These are phyloP conservation scores for Lactifluus piperatus DNA, from an alignment of 768 basidiomycete species.

Conservation along the genomic window DNA sequence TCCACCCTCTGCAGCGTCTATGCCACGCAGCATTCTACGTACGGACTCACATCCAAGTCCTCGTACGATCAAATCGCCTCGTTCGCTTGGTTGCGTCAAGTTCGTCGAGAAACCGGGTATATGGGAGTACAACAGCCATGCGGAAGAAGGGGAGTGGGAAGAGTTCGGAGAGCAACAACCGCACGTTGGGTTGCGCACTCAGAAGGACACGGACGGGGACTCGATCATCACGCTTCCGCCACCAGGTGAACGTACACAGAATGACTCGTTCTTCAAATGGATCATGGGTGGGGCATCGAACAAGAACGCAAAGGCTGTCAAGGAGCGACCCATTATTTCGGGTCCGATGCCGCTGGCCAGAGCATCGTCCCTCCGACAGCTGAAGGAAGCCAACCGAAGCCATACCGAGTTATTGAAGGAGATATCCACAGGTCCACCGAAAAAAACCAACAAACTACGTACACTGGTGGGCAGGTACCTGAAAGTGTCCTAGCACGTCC, in stretches of 20 bases:
- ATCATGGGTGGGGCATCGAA: conserved; percentile 13
- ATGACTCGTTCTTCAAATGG: conserved; percentile 22
- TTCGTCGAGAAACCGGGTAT: conserved; percentile 15
- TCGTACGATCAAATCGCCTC: conserved; percentile 8
- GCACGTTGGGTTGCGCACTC: conserved; percentile 5
- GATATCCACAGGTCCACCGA: conserved; percentile 12
- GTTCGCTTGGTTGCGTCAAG: conserved; percentile 19
- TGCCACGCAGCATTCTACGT: conserved; percentile 22
- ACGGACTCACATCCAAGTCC: conserved; percentile 11
- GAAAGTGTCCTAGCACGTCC: conserved; percentile 13
- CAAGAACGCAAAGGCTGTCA: conserved; percentile 11
- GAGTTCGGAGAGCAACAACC: neutral
- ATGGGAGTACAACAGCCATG: conserved; percentile 11
- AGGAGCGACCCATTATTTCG: conserved; percentile 27
- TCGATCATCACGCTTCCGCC: conserved; percentile 23
- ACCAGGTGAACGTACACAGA: conserved; percentile 18
- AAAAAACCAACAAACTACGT: conserved; percentile 26
- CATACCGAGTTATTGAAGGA: conserved; percentile 12
- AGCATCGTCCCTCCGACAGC: conserved; percentile 15
- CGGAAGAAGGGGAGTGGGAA: conserved; percentile 3
- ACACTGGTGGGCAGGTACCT: conserved; percentile 21
- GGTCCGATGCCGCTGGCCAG: conserved; percentile 27
- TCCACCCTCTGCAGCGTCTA: conserved; percentile 11
- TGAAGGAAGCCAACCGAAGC: conserved; percentile 16
- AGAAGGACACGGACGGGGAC: conserved; percentile 13